Evolutionary conservation across 2,329 filamentous ascomycete species (phyloP), one percentile per base, ranked within the genome.

Genomic region (Sporothrix variecibatus): DNA sequence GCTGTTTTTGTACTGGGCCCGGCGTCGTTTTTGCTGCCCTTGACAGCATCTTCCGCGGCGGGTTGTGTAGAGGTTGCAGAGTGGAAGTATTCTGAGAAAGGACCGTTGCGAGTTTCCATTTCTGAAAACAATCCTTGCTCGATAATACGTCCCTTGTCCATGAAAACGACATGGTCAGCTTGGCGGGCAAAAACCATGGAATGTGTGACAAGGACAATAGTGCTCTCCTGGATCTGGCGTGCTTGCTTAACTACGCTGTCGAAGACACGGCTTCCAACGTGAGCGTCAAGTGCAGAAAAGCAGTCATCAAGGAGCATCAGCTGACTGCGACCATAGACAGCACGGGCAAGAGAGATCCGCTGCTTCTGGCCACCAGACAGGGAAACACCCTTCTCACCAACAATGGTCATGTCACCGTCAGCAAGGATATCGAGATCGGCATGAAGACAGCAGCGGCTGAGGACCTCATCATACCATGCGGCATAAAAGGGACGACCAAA

Each of bases 391-490:
- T 88, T 87, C 72, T 89, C 89, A 31, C 92, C 92, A 49, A 93
- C 86, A 71, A 88, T 82, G 0, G 92, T 94, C 76, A 88, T 85
- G 80, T 93, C 93, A 1, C 91, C 91, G 11, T 90, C 86, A 0
- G 92, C 90, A 0, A 94, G 84, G 3, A 97, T 96, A 75, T 95
- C 89, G 20, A 98, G 86, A 80, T 98, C 95, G 67, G 93, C 91
- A 80, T 96, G 91, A 64, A 98, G 85, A 2, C 94, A 94, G 82
- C 95, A 97, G 34, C 94, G 94, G 65, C 92, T 87, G 75, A 97
- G 89, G 49, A 97, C 95, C 71, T 93, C 88, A 76, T 91, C 90
- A 81, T 98, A 98, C 73, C 94, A 89, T 78, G 90, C 87, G 78
- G 94, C 87, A 77, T 89, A 88, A 20, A 93, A 82, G 81, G 93